These are phyloP conservation scores for Leccinum ponderosum DNA, from an alignment of 1,284 basidiomycete genomes.

Conservation along the genomic window DNA sequence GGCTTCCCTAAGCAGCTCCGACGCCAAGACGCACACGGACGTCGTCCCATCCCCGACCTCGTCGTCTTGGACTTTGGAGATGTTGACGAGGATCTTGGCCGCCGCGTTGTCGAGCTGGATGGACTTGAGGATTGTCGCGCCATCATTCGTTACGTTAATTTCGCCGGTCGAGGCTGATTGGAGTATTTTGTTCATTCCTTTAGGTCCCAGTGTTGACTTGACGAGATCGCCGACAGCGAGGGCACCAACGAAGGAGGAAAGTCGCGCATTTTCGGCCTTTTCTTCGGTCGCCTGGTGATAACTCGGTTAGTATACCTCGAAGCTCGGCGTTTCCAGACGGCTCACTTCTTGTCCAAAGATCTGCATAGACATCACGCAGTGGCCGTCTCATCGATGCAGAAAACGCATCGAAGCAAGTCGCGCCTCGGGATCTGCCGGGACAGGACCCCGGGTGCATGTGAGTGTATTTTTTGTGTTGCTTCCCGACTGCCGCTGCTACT, in stretches of 20 bases:
- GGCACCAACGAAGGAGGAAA: slow-evolving; percentile 97
- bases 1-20: slow-evolving; percentile 92
- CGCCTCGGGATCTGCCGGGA: neutral
- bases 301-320: slow-evolving; percentile 11
- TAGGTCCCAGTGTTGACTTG: slow-evolving; percentile 97
- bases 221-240: slow-evolving; percentile 97
- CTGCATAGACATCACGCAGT: slow-evolving; percentile 43
- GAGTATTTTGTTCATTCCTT: slow-evolving; percentile 96
- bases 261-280: slow-evolving; percentile 97
- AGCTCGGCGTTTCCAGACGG: neutral
- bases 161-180: slow-evolving; percentile 92
- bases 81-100: slow-evolving; percentile 99
- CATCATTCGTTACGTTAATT: slow-evolving; percentile 98
- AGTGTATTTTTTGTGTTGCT: neutral
- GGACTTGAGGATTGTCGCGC: slow-evolving; percentile 96
- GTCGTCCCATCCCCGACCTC: slow-evolving; percentile 99
- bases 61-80: slow-evolving; percentile 99
- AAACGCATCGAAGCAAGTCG: neutral
- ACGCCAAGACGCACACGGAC: slow-evolving; percentile 89
- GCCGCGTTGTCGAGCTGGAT: slow-evolving; percentile 99
- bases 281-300: slow-evolving; percentile 87
- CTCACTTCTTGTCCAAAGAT: slow-evolving; percentile 46
- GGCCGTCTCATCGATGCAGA: neutral
- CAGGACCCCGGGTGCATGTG: neutral
- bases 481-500: neutral